Percentiles rank a stretch among this genome's conserved stretches.
Conservation (phyloP, 805 yeast species). For the Pichia kluyveri region DNA sequence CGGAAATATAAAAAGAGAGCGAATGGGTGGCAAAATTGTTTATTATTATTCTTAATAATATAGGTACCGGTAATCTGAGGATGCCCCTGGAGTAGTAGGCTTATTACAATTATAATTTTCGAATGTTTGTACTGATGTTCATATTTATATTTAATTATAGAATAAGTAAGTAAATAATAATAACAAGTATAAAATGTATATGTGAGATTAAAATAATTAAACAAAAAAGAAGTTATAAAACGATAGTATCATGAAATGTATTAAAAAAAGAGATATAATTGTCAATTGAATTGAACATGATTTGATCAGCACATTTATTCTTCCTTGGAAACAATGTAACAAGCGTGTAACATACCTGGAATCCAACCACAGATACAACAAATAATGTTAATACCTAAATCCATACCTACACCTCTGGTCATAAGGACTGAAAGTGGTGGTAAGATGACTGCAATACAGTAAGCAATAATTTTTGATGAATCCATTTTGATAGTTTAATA, state of each 20-base stretch:
- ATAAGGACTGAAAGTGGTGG: constrained; percentile 76
- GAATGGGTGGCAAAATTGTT: too few species aligned
- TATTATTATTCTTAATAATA: too few species aligned
- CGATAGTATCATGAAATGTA: background rate
- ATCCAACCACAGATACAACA: constrained; percentile 58
- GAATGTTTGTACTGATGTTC: too few species aligned
- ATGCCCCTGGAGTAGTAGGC: too few species aligned
- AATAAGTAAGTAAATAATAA: background rate
- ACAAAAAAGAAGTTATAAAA: background rate
- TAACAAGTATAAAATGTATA: background rate
- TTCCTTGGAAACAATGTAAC: constrained; percentile 52
- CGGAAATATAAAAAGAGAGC: too few species aligned
- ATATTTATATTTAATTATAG: too few species aligned
- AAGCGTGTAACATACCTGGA: constrained; percentile 76
- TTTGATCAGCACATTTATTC: constrained; percentile 31
- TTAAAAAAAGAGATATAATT: background rate
- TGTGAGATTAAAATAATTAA: background rate
- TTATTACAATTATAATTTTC: too few species aligned
- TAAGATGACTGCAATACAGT: constrained; percentile 38
- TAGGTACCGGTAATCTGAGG: too few species aligned
- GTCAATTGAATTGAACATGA: too few species aligned
- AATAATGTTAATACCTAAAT: constrained; percentile 54
- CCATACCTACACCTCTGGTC: constrained; percentile 57
- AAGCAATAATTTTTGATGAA: constrained; percentile 16
- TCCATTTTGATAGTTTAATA: constrained; percentile 11